A percentile compares a stretch with the other conserved stretches of the same genome.
phyloP scores from a whole-genome alignment of 2,329 filamentous ascomycete species.

The Pezicula carpinea region DNA sequence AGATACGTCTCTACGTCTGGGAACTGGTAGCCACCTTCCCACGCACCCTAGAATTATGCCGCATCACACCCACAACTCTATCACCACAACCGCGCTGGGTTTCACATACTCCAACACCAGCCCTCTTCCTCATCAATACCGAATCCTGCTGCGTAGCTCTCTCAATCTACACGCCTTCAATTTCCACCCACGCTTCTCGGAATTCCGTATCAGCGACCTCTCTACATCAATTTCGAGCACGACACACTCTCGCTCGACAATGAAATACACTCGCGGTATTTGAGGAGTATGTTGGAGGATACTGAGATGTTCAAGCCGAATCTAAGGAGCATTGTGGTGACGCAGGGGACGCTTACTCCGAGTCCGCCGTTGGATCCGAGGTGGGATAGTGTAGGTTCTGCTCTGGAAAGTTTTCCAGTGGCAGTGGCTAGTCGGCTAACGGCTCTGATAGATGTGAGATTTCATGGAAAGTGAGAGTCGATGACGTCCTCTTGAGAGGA shows the following conservation, averaged over 20 bases:
- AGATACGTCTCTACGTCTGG: conserved; percentile 16
- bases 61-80: conserved; percentile 3
- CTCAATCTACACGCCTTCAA: conserved; percentile 17
- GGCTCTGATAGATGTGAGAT: conserved; percentile 8
- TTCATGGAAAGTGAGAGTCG: conserved; percentile 1
- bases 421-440: conserved; percentile 2
- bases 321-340: conserved; percentile 8
- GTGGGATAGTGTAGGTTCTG: background rate
- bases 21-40: conserved; percentile 6
- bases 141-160: conserved; percentile 16
- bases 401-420: background rate
- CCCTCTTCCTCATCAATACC: conserved; percentile 14
- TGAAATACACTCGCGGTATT: conserved; percentile 5
- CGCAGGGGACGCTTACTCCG: conserved; percentile 4
- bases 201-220: background rate
- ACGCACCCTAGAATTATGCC: conserved; percentile 11
- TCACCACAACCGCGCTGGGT: conserved; percentile 8
- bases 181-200: conserved; percentile 16
- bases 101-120: conserved; percentile 11
- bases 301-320: conserved; percentile 10
- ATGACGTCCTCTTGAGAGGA: too few relatives aligned
- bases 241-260: conserved; percentile 11
- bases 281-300: conserved; percentile 7
- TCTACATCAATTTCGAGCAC: conserved; percentile 13
- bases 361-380: background rate